A percentile compares a stretch with the other conserved stretches of the same genome.
Conservation (phyloP, 805 yeast species). For the Hanseniaspora meyeri region DNA sequence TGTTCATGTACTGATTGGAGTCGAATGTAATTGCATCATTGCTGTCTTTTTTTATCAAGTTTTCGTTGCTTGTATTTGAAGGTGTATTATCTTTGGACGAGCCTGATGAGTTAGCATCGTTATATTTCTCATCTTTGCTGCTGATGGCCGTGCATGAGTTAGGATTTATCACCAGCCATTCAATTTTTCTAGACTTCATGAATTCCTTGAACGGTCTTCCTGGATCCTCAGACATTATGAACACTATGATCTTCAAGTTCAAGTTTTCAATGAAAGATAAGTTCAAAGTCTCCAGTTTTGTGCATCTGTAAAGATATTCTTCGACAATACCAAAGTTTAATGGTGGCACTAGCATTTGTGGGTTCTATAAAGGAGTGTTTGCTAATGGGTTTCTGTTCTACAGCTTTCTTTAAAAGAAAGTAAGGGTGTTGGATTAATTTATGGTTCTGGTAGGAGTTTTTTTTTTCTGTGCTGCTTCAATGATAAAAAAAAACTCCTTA, state of each 20-base stretch:
- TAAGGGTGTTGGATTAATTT: too few species aligned
- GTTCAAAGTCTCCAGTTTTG: conserved; percentile 63
- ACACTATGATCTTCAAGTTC: conserved; percentile 51
- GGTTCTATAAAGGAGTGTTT: too few species aligned
- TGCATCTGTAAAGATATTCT: conserved; percentile 71
- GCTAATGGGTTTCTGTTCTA: neutral
- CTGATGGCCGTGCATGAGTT: conserved; percentile 13
- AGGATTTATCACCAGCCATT: conserved; percentile 31
- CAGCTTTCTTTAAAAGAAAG: too few species aligned
- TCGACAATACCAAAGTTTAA: conserved; percentile 87
- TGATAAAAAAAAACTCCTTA: too few species aligned
- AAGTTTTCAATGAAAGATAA: conserved; percentile 69
- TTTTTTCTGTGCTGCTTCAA: too few species aligned
- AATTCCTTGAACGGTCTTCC: conserved; percentile 57
- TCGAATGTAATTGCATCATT: conserved; percentile 2
- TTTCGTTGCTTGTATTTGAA: neutral
- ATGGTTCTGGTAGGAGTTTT: too few species aligned
- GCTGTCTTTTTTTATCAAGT: neutral
- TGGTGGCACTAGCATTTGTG: conserved; percentile 73
- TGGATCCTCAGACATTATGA: conserved; percentile 78
- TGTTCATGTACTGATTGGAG: conserved; percentile 7
- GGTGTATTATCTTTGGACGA: neutral
- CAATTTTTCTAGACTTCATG: conserved; percentile 44
- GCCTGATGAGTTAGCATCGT: conserved; percentile 13
- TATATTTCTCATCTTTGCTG: conserved; percentile 8